phyloP scores from a whole-genome alignment of 208 protist genomes.

The Leishmania turanica region DNA sequence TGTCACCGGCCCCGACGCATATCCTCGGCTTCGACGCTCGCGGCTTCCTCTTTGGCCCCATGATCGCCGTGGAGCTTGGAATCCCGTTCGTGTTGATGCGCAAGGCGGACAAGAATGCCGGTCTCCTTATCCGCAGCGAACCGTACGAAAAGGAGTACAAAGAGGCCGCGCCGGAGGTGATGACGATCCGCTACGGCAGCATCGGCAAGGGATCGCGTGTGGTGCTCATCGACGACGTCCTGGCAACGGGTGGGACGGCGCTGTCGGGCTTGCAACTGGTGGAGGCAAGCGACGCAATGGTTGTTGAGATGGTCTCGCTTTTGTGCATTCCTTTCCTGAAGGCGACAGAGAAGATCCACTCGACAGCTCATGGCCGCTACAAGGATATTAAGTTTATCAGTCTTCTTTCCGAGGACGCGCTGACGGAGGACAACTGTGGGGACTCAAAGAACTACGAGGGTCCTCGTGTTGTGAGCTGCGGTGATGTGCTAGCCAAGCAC shows the following conservation, averaged over 20 bases:
- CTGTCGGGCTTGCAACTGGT: conserved; percentile 91
- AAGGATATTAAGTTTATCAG: conserved; percentile 70
- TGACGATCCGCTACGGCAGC: conserved; percentile 85
- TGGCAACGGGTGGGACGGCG: conserved; percentile 91
- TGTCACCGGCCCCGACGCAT: conserved; percentile 70
- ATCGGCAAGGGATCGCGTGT: conserved; percentile 74
- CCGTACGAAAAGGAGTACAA: conserved; percentile 93
- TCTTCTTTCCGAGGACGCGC: conserved; percentile 54
- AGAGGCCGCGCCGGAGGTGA: conserved; percentile 74
- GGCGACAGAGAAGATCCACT: conserved; percentile 75
- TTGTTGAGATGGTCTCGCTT: conserved; percentile 72
- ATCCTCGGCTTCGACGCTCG: conserved; percentile 91
- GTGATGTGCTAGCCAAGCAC: conserved; percentile 32
- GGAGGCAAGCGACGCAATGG: conserved; percentile 67
- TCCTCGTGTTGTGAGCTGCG: conserved; percentile 69
- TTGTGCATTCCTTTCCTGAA: conserved; percentile 68
- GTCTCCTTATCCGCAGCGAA: conserved; percentile 86
- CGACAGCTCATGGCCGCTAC: conserved; percentile 60
- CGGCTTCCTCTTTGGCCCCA: conserved; percentile 90
- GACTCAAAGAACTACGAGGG: conserved; percentile 65
- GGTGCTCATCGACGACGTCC: conserved; percentile 92
- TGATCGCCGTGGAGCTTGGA: conserved; percentile 86
- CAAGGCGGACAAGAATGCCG: conserved; percentile 87
- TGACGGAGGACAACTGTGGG: conserved; percentile 82
- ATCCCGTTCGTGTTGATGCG: conserved; percentile 93